Conservation (phyloP, 2,329 filamentous ascomycete species). For the Fusarium multiceps region DNA sequence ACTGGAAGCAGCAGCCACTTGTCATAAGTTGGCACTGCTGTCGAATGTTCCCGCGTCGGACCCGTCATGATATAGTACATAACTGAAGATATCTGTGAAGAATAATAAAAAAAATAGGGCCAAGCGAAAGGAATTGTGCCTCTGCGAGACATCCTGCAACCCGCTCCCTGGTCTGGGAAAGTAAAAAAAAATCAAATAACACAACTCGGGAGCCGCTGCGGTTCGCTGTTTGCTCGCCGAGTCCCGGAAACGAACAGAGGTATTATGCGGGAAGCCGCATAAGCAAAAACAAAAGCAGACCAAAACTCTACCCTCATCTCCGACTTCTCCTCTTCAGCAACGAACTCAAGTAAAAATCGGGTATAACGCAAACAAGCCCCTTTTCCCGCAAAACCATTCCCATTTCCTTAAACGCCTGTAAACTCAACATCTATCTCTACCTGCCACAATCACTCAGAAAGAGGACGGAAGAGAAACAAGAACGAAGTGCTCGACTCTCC, state of each 20-base stretch:
- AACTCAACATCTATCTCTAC: conserved; percentile 27
- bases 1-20: conserved; percentile 13
- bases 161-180: conserved; percentile 21
- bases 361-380: conserved; percentile 49
- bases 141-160: conserved; percentile 24
- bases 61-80: conserved; percentile 38
- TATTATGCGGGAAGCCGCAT: conserved; percentile 31
- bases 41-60: conserved; percentile 6
- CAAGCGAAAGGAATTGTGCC: conserved; percentile 19
- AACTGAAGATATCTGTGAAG: conserved; percentile 19
- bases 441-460: conserved; percentile 16
- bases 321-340: conserved; percentile 26
- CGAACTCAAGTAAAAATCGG: conserved; percentile 47
- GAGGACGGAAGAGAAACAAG: not conserved
- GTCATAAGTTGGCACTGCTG: conserved; percentile 4
- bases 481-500: not conserved
- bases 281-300: conserved; percentile 29
- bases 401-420: conserved; percentile 35
- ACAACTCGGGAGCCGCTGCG: conserved; percentile 29
- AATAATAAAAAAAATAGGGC: conserved; percentile 9
- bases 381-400: conserved; percentile 33
- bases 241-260: conserved; percentile 32
- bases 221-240: conserved; percentile 27
- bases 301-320: conserved; percentile 20
- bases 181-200: conserved; percentile 28